Base-by-base conservation (phyloP, 805 yeast species). In the Helenozyma rhizophorensis region DNA sequence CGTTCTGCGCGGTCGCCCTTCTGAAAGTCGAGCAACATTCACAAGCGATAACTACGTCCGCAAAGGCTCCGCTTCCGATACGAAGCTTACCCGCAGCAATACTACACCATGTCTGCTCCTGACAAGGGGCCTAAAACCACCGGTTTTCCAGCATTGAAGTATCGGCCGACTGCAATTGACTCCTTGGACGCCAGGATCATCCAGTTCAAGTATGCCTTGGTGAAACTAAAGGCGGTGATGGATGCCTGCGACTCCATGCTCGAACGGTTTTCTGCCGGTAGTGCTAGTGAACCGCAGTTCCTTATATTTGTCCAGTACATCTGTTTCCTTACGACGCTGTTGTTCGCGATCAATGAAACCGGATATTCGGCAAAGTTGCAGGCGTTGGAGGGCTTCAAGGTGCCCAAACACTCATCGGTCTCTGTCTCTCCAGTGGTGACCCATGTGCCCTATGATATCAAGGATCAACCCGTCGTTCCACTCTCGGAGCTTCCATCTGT, bases 131-230 rank as follows among this genome's bases (percentile, higher is more conserved):
- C n/a, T n/a, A n/a, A n/a, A n/a, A n/a, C n/a, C n/a, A n/a, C n/a
- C n/a, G n/a, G n/a, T n/a, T n/a, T n/a, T n/a, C n/a, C n/a, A n/a
- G 19, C 19, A 8, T 5, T 30, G 14, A 17, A 27, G 9, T 30
- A 22, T 16, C 11, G 9, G 13, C 40, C 40, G 3, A 15, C 27
- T 11, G n/a, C 23, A n/a, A 26, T 45, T 26, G 74, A 70, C 44
- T 59, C 73, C 2, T 58, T 69, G 29, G 87, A 80, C 42, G 74
- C 78, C 10, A 70, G 71, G 39, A 62, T 77, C 14, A 53, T 80
- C 3, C 84, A 81, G 50, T 81, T 72, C 52, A 70, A 68, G 34
- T 75, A 75, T 45, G 73, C 78, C 8, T 58, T 71, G 3, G 50
- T 56, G 35, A 78, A 78, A 47, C 47, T 78, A 16, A 59, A 60